Percentiles rank a stretch among this genome's conserved stretches.
Evolutionary conservation across 306 rosid genomes (phyloP).

Genomic region (Sicyos edulis): DNA sequence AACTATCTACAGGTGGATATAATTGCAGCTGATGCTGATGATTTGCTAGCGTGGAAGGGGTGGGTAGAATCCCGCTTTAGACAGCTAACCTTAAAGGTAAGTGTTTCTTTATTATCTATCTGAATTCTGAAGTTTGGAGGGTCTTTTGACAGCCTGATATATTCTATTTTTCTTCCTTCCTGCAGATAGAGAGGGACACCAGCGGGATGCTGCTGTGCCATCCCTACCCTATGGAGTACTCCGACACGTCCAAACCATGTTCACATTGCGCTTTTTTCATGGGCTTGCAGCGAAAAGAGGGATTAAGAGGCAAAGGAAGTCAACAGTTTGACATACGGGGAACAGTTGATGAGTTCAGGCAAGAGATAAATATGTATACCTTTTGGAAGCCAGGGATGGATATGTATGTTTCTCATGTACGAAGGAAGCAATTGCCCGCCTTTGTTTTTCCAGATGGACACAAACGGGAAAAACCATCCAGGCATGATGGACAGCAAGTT

Average conservation of each 20-base stretch:
- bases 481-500: constrained; percentile 42
- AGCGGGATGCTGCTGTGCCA: constrained; percentile 92
- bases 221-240: constrained; percentile 82
- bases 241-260: constrained; percentile 63
- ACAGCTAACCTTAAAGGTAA: constrained; percentile 79
- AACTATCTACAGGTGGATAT: constrained; percentile 93
- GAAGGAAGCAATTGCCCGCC: constrained; percentile 85
- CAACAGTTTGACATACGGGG: constrained; percentile 97
- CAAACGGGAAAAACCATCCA: constrained; percentile 50
- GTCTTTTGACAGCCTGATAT: constrained; percentile 11
- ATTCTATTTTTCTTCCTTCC: constrained; percentile 23
- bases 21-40: constrained; percentile 67
- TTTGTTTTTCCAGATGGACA: constrained; percentile 87
- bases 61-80: constrained; percentile 97
- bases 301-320: constrained; percentile 85
- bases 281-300: constrained; percentile 99
- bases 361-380: constrained; percentile 60
- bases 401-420: constrained; percentile 85
- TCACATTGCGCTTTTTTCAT: constrained; percentile 88
- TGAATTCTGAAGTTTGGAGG: neutral
- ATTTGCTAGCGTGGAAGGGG: constrained; percentile 83
- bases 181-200: constrained; percentile 96
- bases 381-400: constrained; percentile 98
- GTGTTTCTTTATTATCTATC: constrained; percentile 10
- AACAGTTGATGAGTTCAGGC: constrained; percentile 92